Conservation (phyloP, 2,329 filamentous ascomycete genomes). For the Pestalotiopsis sp. region DNA sequence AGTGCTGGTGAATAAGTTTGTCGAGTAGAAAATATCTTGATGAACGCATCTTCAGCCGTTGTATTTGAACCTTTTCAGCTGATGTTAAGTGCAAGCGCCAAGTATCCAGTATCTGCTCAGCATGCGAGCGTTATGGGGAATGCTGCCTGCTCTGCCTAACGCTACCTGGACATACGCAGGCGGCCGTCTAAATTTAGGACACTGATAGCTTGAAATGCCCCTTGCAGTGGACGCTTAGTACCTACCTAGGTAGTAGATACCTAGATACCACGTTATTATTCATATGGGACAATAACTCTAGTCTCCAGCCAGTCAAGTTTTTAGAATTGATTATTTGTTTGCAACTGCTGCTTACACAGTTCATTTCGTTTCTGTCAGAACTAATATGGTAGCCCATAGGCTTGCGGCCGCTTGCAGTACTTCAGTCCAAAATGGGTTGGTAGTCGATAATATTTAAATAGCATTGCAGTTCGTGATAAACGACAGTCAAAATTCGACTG, state of each 20-base stretch:
- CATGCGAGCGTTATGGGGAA: not conserved
- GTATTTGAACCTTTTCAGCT: not conserved
- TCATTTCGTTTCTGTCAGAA: too few species aligned
- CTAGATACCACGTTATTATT: too few species aligned
- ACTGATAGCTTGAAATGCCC: too few species aligned
- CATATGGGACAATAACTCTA: too few species aligned
- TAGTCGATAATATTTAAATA: not conserved
- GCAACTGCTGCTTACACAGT: too few species aligned
- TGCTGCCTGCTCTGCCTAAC: slow-evolving; percentile 3
- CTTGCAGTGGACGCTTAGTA: too few species aligned
- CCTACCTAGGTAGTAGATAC: too few species aligned
- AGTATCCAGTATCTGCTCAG: not conserved
- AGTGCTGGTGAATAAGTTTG: not conserved
- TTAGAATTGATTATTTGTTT: too few species aligned
- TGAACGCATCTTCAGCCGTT: not conserved
- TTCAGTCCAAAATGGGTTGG: too few species aligned
- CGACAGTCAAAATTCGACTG: not conserved
- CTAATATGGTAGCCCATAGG: too few species aligned
- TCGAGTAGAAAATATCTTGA: not conserved
- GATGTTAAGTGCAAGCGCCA: not conserved
- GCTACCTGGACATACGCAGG: not conserved
- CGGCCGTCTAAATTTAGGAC: not conserved
- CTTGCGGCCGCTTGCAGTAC: too few species aligned
- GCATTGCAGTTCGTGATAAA: not conserved
- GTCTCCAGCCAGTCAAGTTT: too few species aligned